Conservation (phyloP, 2,329 filamentous ascomycete species). For the Thermochaetoides dissita region DNA sequence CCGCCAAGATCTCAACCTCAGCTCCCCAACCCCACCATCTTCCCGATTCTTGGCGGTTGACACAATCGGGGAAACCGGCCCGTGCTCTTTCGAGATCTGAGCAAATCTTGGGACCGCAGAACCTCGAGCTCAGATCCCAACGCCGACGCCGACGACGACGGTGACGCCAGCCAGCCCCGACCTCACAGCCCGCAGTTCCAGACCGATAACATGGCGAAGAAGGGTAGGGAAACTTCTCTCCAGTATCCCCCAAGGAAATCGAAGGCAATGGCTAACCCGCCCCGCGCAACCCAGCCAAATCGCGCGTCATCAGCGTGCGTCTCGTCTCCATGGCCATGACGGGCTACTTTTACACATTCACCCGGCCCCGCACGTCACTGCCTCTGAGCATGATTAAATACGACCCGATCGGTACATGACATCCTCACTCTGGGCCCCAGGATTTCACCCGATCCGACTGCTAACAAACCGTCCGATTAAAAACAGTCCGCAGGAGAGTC, state of each 20-base stretch:
- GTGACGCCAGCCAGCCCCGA: background rate
- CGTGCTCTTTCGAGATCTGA: background rate
- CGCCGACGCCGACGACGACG: background rate
- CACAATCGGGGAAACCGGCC: background rate
- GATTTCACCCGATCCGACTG: too few relatives aligned
- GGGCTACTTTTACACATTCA: conserved; percentile 88
- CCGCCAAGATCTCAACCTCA: too few relatives aligned
- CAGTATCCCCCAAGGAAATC: background rate
- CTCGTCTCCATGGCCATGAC: conserved; percentile 98
- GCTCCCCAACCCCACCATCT: background rate
- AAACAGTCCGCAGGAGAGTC: conserved; percentile 77
- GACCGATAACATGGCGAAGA: conserved; percentile 13
- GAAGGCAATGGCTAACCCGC: background rate
- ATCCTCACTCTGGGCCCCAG: background rate
- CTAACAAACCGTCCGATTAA: too few relatives aligned
- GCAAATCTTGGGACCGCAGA: background rate
- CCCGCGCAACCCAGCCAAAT: conserved; percentile 51
- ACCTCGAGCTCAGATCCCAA: background rate
- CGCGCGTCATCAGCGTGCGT: conserved; percentile 82
- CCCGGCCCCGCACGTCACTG: conserved; percentile 63
- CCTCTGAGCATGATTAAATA: conserved; percentile 98
- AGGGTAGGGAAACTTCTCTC: conserved; percentile 12
- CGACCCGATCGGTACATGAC: conserved; percentile 70
- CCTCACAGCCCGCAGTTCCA: background rate
- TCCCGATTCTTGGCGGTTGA: background rate